Evolutionary conservation across 768 basidiomycete genomes (phyloP).

Genomic region (Calocera cornea): DNA sequence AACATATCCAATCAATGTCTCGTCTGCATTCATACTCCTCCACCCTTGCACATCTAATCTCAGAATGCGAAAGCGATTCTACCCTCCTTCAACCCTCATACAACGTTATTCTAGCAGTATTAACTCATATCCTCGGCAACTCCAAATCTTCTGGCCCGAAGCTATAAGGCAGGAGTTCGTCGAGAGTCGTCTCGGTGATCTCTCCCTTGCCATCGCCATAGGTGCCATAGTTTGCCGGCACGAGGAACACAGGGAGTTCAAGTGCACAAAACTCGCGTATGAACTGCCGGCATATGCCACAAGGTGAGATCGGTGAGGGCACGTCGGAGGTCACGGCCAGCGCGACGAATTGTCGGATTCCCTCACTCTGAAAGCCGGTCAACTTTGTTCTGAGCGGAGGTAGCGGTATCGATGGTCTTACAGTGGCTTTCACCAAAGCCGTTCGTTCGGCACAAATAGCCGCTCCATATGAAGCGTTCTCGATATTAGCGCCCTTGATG

Average conservation of each 20-base stretch:
- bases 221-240: constrained; percentile 46
- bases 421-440: constrained; percentile 86
- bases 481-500: constrained; percentile 79
- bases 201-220: constrained; percentile 26
- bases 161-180: constrained; percentile 63
- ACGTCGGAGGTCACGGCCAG: constrained; percentile 75
- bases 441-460: constrained; percentile 92
- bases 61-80: too few species aligned
- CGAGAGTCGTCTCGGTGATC: constrained; percentile 51
- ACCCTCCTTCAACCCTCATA: background rate
- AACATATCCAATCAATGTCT: too few species aligned
- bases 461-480: constrained; percentile 84
- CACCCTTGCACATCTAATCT: too few species aligned
- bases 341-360: constrained; percentile 51
- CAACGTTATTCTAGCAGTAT: background rate
- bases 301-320: constrained; percentile 55
- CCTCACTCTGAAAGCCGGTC: constrained; percentile 50
- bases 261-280: constrained; percentile 72
- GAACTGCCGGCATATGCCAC: constrained; percentile 88
- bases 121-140: constrained; percentile 16
- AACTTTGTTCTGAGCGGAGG: background rate
- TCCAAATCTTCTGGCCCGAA: constrained; percentile 81
- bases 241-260: constrained; percentile 57
- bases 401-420: constrained; percentile 29
- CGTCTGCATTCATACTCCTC: too few species aligned